Evolutionary conservation across 2,329 filamentous ascomycete genomes (phyloP).

Genomic region (Cercospora sp.): DNA sequence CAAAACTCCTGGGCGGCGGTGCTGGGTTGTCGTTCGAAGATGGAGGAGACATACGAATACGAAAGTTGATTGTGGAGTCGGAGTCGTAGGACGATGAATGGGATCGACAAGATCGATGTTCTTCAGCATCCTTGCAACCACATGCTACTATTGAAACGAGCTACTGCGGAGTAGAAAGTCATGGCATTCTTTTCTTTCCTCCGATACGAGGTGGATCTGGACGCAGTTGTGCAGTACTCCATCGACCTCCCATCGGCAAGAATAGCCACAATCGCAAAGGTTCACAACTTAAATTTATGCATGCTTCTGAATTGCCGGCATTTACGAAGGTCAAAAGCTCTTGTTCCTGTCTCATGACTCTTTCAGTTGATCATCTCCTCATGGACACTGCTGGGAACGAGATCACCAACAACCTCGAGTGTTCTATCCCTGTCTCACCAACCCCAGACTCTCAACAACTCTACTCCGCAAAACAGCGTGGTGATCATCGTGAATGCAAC

Average conservation of each 20-base stretch:
- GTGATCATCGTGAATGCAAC: background rate
- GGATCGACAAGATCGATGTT: background rate
- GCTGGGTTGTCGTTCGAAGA: background rate
- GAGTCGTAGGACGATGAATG: background rate
- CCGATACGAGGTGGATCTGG: background rate
- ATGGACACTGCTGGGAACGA: no score
- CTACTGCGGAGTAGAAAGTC: background rate
- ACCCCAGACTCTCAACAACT: background rate
- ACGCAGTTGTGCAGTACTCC: background rate
- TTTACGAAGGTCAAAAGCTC: background rate
- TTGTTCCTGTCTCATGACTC: background rate
- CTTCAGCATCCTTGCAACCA: background rate
- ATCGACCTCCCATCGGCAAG: background rate
- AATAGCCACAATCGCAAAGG: background rate
- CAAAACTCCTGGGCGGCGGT: background rate
- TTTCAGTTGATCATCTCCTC: no score
- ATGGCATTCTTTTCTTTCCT: background rate
- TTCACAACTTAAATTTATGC: background rate
- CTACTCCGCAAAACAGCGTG: background rate
- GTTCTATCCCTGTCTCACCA: background rate
- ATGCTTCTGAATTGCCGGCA: background rate
- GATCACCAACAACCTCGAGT: background rate
- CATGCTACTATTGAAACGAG: background rate
- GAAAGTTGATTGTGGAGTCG: background rate
- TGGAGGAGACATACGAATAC: background rate